Conservation (phyloP, 345 rosid species). For the Hibiscus syriacus region DNA sequence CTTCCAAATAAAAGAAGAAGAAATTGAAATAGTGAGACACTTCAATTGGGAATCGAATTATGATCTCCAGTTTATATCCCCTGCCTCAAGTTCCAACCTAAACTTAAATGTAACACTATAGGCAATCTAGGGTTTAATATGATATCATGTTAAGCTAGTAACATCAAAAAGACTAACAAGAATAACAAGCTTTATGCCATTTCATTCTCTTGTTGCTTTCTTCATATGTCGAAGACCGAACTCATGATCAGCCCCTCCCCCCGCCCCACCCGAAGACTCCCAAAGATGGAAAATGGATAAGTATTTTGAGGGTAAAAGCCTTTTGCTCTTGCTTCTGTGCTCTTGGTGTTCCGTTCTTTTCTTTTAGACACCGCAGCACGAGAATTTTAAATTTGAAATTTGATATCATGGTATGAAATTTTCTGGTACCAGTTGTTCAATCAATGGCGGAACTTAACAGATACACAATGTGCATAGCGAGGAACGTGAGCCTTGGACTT, state of each 20-base stretch:
- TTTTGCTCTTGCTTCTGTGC: not conserved
- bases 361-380: constrained; percentile 28
- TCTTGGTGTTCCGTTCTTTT: not conserved
- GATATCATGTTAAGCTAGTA: no score
- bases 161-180: no score
- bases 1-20: no score
- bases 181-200: not conserved
- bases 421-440: constrained; percentile 50
- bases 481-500: not conserved
- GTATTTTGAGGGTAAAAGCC: constrained; percentile 1
- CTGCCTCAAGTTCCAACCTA: not conserved
- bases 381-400: constrained; percentile 36
- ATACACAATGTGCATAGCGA: not conserved
- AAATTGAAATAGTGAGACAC: not conserved
- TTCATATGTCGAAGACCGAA: not conserved
- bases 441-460: constrained; percentile 32
- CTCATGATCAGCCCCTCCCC: not conserved
- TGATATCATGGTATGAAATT: constrained; percentile 46
- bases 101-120: no score
- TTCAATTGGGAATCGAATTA: not conserved
- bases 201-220: not conserved
- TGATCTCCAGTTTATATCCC: not conserved
- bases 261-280: constrained; percentile 2
- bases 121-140: not conserved
- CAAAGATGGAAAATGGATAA: constrained; percentile 4